Conservation (phyloP, 805 yeast species). For the Dipodascopsis uninucleata region DNA sequence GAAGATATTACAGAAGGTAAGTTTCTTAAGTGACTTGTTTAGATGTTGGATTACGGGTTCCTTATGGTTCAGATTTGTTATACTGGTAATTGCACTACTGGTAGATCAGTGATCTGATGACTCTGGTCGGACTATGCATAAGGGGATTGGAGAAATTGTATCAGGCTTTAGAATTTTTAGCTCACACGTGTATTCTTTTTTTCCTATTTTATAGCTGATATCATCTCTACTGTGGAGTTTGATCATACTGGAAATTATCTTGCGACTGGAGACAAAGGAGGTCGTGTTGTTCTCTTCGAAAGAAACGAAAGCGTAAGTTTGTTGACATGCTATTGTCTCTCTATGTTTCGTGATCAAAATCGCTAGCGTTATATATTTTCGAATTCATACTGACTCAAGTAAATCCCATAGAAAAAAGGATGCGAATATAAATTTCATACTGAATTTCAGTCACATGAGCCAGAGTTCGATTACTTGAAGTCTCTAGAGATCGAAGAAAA, state of each 20-base stretch:
- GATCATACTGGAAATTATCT: slow-evolving; percentile 90
- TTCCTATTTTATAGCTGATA: slow-evolving; percentile 73
- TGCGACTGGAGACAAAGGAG: slow-evolving; percentile 99
- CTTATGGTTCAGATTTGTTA: background rate
- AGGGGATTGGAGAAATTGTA: too few relatives aligned
- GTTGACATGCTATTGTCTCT: background rate
- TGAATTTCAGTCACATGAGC: slow-evolving; percentile 97
- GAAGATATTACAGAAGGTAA: slow-evolving; percentile 57
- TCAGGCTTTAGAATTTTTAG: background rate
- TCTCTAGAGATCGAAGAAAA: slow-evolving; percentile 96
- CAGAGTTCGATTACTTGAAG: slow-evolving; percentile 95
- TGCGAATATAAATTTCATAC: slow-evolving; percentile 95
- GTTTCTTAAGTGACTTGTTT: background rate
- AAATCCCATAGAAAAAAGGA: slow-evolving; percentile 50
- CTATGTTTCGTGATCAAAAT: too few relatives aligned
- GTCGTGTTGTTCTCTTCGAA: slow-evolving; percentile 93
- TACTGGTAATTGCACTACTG: background rate
- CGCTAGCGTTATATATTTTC: background rate
- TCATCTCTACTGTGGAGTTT: slow-evolving; percentile 94
- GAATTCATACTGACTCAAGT: background rate
- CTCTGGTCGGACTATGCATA: too few relatives aligned
- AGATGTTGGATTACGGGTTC: too few relatives aligned
- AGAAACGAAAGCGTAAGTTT: slow-evolving; percentile 54
- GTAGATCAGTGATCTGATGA: too few relatives aligned
- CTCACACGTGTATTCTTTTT: background rate